Conservation (phyloP, 2,329 filamentous ascomycete genomes). For the Cucurbitaria berberidis region DNA sequence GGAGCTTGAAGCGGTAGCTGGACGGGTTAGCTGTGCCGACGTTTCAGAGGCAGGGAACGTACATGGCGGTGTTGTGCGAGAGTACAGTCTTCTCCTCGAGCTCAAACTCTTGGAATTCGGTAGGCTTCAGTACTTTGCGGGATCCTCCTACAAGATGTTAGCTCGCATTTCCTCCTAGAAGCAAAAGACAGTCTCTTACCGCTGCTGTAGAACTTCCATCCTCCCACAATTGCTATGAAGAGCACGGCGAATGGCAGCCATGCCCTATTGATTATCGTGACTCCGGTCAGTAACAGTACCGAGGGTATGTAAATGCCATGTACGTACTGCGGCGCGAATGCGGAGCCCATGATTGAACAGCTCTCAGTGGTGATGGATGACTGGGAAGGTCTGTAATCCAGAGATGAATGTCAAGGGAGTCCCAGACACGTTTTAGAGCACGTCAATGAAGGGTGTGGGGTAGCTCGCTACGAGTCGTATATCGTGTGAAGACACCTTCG, state of each 20-base stretch:
- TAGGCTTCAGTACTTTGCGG: slow-evolving; percentile 82
- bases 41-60: slow-evolving; percentile 43
- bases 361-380: neutral
- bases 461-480: too few species aligned
- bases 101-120: slow-evolving; percentile 87
- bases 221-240: slow-evolving; percentile 69
- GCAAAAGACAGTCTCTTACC: slow-evolving; percentile 60
- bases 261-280: slow-evolving; percentile 68
- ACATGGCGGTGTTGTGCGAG: slow-evolving; percentile 98
- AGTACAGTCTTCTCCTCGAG: slow-evolving; percentile 94
- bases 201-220: slow-evolving; percentile 73
- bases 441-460: slow-evolving; percentile 7
- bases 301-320: slow-evolving; percentile 85
- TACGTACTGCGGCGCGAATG: slow-evolving; percentile 65
- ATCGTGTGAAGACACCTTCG: too few species aligned
- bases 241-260: slow-evolving; percentile 70
- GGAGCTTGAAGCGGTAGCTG: slow-evolving; percentile 92
- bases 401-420: slow-evolving; percentile 2
- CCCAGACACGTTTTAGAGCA: neutral
- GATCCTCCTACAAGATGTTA: slow-evolving; percentile 4
- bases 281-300: slow-evolving; percentile 70
- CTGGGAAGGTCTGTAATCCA: neutral
- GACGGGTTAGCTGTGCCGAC: slow-evolving; percentile 8
- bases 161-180: neutral
- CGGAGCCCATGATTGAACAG: slow-evolving; percentile 18